Percentiles rank a stretch among this genome's conserved stretches.
Conservation (phyloP, 306 rosid species). For the Rosa rugosa region DNA sequence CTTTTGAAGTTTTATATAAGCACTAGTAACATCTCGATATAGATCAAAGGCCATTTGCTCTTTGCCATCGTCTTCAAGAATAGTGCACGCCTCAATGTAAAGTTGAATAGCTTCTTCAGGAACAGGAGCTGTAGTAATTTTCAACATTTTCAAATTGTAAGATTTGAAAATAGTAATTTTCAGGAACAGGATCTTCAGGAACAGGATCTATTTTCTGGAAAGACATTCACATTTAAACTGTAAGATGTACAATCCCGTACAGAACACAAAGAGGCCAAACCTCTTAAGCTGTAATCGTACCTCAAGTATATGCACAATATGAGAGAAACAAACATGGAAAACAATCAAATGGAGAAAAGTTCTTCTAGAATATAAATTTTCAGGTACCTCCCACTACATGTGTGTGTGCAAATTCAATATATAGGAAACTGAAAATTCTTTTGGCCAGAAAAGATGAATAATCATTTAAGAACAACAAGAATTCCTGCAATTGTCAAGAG, state of each 20-base stretch:
- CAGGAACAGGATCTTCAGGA: too few species aligned
- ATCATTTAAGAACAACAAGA: background rate
- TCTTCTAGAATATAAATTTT: background rate
- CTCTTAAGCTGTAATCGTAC: background rate
- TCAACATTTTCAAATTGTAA: slow-evolving; percentile 6
- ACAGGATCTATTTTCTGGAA: too few species aligned
- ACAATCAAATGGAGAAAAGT: background rate
- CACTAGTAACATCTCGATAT: slow-evolving; percentile 72
- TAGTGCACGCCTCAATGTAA: slow-evolving; percentile 75
- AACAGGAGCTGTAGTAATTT: slow-evolving; percentile 44
- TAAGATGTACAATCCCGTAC: background rate
- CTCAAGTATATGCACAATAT: background rate
- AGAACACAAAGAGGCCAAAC: background rate
- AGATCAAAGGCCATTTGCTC: slow-evolving; percentile 98
- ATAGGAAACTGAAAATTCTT: background rate
- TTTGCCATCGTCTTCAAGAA: slow-evolving; percentile 88
- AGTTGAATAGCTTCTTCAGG: slow-evolving; percentile 89
- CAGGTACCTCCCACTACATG: background rate
- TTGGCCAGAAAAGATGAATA: background rate
- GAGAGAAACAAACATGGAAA: background rate
- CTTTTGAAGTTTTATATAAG: slow-evolving; percentile 81
- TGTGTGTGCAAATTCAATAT: background rate
- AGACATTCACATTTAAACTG: background rate
- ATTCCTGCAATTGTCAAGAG: background rate
- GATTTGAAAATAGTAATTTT: too few species aligned